Evolutionary conservation across 495 filamentous ascomycete species (phyloP), one percentile per base, ranked within the genome.

Genomic region (Ascodesmis nigricans): DNA sequence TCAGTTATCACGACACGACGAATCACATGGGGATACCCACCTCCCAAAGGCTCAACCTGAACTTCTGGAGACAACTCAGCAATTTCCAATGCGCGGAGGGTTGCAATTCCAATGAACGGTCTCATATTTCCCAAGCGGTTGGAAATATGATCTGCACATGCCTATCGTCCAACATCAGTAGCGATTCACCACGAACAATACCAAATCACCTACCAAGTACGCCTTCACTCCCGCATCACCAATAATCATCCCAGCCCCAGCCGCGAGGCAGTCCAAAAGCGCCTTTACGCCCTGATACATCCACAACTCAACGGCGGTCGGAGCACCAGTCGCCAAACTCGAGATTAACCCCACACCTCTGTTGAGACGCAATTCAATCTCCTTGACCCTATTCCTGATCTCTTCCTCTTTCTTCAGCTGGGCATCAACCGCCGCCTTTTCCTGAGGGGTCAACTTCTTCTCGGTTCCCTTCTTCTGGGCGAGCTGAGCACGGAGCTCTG

Each of bases 381-480:
- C 58, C 13, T 65, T 59, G 7, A 95, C 67, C 14, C 72, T 61
- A 31, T 64, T 55, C 11, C 90, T 69, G 35, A 93, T 83, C 14
- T 59, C 65, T 1, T 72, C 57, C 52, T 97, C 87, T 53, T 92
- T 95, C 13, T 65, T 69, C 7, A 95, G 62, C 45, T 95, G 87
- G 20, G 77, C 78, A 21, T 90, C 83, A 38, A 95, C 80, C 50
- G 83, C 93, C 21, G 71, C 63, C 41, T 73, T 75, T 46, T 97
- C 84, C 22, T 92, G 83, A 0, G 75, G 55, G 0, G 77, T 84
- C 21, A 95, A 69, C 55, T 93, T 95, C 59, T 76, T 82, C 44
- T 81, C 71, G 24, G 77, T 67, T 2, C 90, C 90, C 57, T 81
- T 87, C 62, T 93, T 97, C 44, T 78, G 62, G 15, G 80, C 83